Conservation (phyloP, 2,329 filamentous ascomycete species). For the Sclerotinia subarctica region DNA sequence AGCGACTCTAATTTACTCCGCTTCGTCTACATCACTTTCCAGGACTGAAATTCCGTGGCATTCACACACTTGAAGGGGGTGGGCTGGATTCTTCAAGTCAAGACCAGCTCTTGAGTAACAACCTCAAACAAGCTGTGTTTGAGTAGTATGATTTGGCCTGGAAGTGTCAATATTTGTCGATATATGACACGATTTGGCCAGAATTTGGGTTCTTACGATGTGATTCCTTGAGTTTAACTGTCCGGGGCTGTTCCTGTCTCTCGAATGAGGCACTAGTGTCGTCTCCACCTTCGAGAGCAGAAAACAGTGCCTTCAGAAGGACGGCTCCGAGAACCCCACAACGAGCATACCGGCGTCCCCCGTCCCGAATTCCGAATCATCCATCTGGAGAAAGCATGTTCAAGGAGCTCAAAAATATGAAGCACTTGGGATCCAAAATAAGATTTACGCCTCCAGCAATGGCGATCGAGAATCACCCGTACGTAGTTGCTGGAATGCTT, state of each 20-base stretch:
- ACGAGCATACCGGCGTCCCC: constrained; percentile 55
- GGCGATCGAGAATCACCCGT: constrained; percentile 44
- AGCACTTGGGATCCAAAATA: constrained; percentile 22
- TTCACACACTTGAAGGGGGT: too few species aligned
- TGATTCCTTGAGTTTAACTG: constrained; percentile 45
- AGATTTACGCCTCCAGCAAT: constrained; percentile 33
- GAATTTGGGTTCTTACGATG: constrained; percentile 29
- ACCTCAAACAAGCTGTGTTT: constrained; percentile 33
- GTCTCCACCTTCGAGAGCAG: constrained; percentile 44
- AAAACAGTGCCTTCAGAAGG: constrained; percentile 53
- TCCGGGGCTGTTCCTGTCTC: constrained; percentile 44
- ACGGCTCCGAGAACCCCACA: constrained; percentile 61
- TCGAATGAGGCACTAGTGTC: constrained; percentile 44
- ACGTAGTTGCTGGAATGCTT: constrained; percentile 49
- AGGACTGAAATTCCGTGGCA: constrained; percentile 35
- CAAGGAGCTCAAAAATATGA: constrained; percentile 15
- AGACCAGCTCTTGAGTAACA: constrained; percentile 22
- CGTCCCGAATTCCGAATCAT: constrained; percentile 43
- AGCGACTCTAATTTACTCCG: neutral
- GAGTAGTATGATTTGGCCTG: constrained; percentile 43
- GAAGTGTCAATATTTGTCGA: too few species aligned
- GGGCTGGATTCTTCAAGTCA: neutral
- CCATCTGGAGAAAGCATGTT: constrained; percentile 22
- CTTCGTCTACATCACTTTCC: constrained; percentile 24
- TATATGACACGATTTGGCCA: too few species aligned